Percentiles rank a stretch among this genome's conserved stretches.
phyloP scores from a whole-genome alignment of 495 filamentous ascomycete genomes.

The Tuber melanosporum region DNA sequence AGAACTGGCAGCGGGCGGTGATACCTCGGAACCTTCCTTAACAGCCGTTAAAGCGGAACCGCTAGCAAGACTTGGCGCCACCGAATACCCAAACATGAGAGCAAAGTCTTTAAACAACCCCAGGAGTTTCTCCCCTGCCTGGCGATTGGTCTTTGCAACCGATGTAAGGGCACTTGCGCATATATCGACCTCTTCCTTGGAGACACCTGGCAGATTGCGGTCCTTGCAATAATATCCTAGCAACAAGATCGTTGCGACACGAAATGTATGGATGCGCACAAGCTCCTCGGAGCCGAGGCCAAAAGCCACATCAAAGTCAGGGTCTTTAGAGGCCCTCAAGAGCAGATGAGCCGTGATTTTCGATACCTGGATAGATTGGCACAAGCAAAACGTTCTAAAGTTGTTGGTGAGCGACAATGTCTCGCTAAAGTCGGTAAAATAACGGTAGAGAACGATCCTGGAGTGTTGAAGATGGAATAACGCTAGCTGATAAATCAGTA shows the following conservation, averaged over 20 bases:
- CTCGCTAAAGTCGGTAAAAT: conserved; percentile 37
- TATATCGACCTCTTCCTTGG: conserved; percentile 32
- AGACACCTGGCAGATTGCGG: conserved; percentile 30
- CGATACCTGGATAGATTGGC: conserved; percentile 36
- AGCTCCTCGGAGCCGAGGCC: conserved; percentile 38
- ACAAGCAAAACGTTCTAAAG: conserved; percentile 39
- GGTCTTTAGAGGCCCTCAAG: conserved; percentile 29
- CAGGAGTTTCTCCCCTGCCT: conserved; percentile 31
- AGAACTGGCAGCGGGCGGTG: neutral
- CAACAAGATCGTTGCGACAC: conserved; percentile 39
- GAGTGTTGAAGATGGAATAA: conserved; percentile 40
- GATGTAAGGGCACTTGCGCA: conserved; percentile 36
- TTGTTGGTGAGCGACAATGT: conserved; percentile 14
- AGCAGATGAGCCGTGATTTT: conserved; percentile 39
- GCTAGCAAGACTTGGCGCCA: conserved; percentile 10
- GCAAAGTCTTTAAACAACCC: conserved; percentile 39
- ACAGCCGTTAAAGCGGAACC: neutral
- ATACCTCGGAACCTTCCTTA: neutral
- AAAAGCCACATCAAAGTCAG: conserved; percentile 30
- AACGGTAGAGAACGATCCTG: conserved; percentile 41
- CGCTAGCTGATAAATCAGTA: conserved; percentile 23
- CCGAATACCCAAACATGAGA: conserved; percentile 38
- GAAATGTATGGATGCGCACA: conserved; percentile 37
- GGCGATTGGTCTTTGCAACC: conserved; percentile 24
- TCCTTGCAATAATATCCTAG: conserved; percentile 38